Conservation (phyloP, 73 alveolate species). For the Tetrahymena borealis region DNA sequence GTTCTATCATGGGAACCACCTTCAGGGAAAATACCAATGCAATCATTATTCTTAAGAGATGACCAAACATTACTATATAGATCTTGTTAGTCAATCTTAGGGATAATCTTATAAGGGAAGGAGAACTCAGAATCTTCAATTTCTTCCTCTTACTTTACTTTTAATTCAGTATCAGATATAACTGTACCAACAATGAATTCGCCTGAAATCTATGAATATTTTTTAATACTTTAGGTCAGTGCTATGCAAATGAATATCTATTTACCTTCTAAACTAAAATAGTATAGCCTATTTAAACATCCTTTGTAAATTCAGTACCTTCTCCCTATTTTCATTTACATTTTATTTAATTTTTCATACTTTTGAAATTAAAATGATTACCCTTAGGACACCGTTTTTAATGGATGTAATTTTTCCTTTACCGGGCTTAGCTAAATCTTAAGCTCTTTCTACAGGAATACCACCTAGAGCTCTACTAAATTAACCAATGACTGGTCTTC, state of each 20-base stretch:
- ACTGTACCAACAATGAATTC: constrained; percentile 39
- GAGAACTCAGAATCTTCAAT: constrained; percentile 23
- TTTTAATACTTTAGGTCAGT: background rate
- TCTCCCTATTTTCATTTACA: constrained; percentile 49
- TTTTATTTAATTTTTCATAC: constrained; percentile 11
- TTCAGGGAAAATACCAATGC: constrained; percentile 97
- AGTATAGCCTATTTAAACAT: constrained; percentile 48
- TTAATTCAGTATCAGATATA: constrained; percentile 46
- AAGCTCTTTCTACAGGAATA: constrained; percentile 80
- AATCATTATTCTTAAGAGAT: constrained; percentile 67
- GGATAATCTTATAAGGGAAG: constrained; percentile 62
- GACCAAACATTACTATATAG: constrained; percentile 78
- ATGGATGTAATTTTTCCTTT: constrained; percentile 37
- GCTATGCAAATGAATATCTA: background rate
- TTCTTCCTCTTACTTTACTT: constrained; percentile 5
- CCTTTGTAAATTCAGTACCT: constrained; percentile 54
- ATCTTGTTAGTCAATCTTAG: constrained; percentile 85
- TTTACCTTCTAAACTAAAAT: constrained; percentile 44
- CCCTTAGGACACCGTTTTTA: background rate
- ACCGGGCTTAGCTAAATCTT: constrained; percentile 64
- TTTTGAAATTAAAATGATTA: background rate
- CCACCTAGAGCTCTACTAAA: constrained; percentile 69
- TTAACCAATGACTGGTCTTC: constrained; percentile 63
- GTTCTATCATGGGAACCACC: constrained; percentile 98
- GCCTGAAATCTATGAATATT: constrained; percentile 32